Evolutionary conservation across 768 basidiomycete genomes (phyloP).

Genomic region (Amanita rubescens): DNA sequence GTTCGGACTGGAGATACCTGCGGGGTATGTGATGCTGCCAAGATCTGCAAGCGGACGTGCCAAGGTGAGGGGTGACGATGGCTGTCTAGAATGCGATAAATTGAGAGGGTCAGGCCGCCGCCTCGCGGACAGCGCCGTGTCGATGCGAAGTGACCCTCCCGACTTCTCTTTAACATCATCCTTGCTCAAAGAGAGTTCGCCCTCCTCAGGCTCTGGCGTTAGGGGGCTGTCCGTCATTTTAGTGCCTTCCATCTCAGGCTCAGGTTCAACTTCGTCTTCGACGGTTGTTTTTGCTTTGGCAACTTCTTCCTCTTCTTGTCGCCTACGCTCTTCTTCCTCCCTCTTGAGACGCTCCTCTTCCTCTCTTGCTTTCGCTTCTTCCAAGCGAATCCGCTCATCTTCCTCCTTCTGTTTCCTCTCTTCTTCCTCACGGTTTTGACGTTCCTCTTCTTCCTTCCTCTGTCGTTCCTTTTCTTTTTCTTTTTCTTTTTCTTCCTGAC

Average conservation of each 20-base stretch:
- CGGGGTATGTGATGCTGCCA: constrained; percentile 69
- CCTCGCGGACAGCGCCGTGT: constrained; percentile 41
- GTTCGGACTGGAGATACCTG: constrained; percentile 73
- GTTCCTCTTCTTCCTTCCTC: constrained; percentile 27
- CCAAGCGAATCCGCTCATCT: constrained; percentile 24
- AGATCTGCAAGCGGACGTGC: constrained; percentile 86
- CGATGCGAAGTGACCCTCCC: constrained; percentile 59
- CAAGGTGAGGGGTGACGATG: constrained; percentile 65
- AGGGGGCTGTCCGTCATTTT: constrained; percentile 36
- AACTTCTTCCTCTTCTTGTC: constrained; percentile 33
- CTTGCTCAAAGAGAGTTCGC: constrained; percentile 25
- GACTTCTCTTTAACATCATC: constrained; percentile 36
- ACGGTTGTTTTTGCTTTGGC: constrained; percentile 30
- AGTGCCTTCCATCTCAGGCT: constrained; percentile 23
- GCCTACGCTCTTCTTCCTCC: constrained; percentile 25
- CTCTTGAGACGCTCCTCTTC: constrained; percentile 12
- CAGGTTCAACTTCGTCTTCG: constrained; percentile 22
- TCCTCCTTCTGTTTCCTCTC: constrained; percentile 18
- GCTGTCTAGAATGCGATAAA: constrained; percentile 46
- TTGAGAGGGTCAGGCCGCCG: constrained; percentile 71
- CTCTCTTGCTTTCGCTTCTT: constrained; percentile 24
- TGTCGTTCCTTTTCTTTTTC: constrained; percentile 22
- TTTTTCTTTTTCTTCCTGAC: constrained; percentile 23
- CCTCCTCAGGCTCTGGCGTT: constrained; percentile 36
- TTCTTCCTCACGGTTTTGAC: constrained; percentile 23